Base-by-base conservation (phyloP, 768 basidiomycete genomes). In the Amanita rubescens region DNA sequence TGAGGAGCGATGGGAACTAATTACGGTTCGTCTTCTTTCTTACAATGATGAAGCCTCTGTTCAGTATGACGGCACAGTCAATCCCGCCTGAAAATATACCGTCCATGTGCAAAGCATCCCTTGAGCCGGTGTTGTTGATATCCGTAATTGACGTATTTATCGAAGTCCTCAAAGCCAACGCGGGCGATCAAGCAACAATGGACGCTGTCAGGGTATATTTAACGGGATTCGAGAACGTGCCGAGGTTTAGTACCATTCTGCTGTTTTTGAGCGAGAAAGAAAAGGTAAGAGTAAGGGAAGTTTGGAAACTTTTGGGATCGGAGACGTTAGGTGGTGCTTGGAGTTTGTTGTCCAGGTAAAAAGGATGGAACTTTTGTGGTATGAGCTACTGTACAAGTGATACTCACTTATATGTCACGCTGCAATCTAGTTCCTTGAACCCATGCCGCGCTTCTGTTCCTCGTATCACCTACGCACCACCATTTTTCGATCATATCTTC, bases 381-480 rank as follows among this genome's bases (percentile, higher is more conserved):
- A 50, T 20, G 33, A 48, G 30, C 33, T 48, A 37, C 10, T 22
- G 32, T 41, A 41, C 48, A 50, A 4, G 2, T 37, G 25, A 50
- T 38, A 27, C 34, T 22, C 24, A 50, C 35, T 39, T n/a, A 54
- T 32, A 50, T 35, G 20, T 19, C n/a, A 12, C 48, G 38, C 41
- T 34, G 15, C 43, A 53, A 33, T 17, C n/a, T 17, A 22, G 11
- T 35, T 50, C 91, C 90, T 66, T 90, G 89, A 3, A 94, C 76
- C 87, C 90, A 95, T 66, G 92, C 75, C 3, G 68, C 72, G 1
- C 54, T 60, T 17, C 89, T 76, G 67, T 94, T 94, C 48, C 77
- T 74, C 4, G 61, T 61, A 61, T 89, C 84, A 0, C 92, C 92
- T 38, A 87, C 63, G 60, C 88, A 89, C 90, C 90, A 94, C 93